These are phyloP conservation scores for Clitopilus hobsonii DNA, from an alignment of 768 basidiomycete species.

Conservation along the genomic window DNA sequence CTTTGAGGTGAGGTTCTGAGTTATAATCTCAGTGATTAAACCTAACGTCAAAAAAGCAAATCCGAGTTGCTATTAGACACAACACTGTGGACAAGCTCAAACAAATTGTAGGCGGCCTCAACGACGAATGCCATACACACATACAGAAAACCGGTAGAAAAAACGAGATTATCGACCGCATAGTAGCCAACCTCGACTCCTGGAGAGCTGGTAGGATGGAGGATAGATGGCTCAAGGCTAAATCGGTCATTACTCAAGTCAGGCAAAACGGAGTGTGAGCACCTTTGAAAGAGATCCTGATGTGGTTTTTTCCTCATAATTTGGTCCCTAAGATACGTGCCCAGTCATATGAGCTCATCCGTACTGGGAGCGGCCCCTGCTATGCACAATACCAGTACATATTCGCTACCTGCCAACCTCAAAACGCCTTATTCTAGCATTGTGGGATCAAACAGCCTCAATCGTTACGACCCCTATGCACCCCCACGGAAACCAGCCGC, in stretches of 20 bases:
- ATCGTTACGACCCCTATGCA: conserved; percentile 65
- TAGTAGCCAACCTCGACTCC: conserved; percentile 50
- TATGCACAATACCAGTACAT: neutral
- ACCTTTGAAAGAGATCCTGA: too few relatives aligned
- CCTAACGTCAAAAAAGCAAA: conserved; percentile 37
- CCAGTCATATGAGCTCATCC: neutral
- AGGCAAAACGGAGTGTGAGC: conserved; percentile 65
- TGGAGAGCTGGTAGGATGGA: conserved; percentile 54
- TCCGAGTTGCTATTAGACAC: conserved; percentile 65
- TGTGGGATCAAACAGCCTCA: conserved; percentile 28
- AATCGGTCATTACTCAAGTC: conserved; percentile 63
- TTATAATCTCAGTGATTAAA: too few relatives aligned
- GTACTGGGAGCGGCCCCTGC: neutral
- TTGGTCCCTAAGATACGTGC: neutral
- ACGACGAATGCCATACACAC: conserved; percentile 69
- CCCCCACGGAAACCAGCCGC: conserved; percentile 42
- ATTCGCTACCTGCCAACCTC: conserved; percentile 19
- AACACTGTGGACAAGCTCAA: conserved; percentile 87
- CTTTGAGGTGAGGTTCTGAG: conserved; percentile 54
- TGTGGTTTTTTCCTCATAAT: neutral
- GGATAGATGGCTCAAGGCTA: conserved; percentile 69
- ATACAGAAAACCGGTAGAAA: conserved; percentile 80
- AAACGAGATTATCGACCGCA: conserved; percentile 80
- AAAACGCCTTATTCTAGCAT: conserved; percentile 25
- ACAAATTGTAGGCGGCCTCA: conserved; percentile 72